Base-by-base conservation (phyloP, 2,329 filamentous ascomycete genomes). In the Neurospora sp. region DNA sequence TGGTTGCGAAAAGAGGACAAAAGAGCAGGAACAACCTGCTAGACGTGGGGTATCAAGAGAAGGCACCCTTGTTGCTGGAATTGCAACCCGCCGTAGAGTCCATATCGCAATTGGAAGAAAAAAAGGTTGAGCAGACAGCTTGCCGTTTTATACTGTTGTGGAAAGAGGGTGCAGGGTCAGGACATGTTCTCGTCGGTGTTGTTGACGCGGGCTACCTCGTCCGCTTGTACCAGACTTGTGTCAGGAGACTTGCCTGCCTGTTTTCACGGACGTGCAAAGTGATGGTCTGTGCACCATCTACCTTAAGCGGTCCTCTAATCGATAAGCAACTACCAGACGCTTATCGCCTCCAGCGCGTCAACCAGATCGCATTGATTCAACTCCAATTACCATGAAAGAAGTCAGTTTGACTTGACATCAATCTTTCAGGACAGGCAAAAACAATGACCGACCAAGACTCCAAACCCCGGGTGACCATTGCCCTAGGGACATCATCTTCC, bases 401-500 rank as follows among this genome's bases (percentile, higher is more conserved):
- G 33, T 36, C 33, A 7, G 52, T 33, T 28, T 17, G 4, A 62
- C 7, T 15, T 62, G 13, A 62, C 52, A 62, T 52, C 46, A 28
- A 33, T 8, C 52, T 17, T 10, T 28, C 5, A 19, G 1, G 17
- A 46, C 19, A n/a, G 42, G 38, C 38, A 1, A 8, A 36, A 36
- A 36, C 19, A 28, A 52, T 52, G 46, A 52, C 19, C 19, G 46
- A 52, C 11, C 46, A 52, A 52, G 19, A 52, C 52, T 62, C 52
- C 23, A 62, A 62, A 43, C 52, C 52, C 36, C 43, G 38, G 52
- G 68, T 68, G 68, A 68, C 68, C 23, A 66, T 62, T 33, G 58
- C 23, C 46, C 13, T 42, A 38, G 36, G 23, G 28, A 33, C 52
- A 9, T 62, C 66, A 52, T 68, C 68, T 68, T 66, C 68, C 40